Evolutionary conservation across 371 early-diverging fungal species (phyloP).

Genomic region (Actinomortierella ambigua): DNA sequence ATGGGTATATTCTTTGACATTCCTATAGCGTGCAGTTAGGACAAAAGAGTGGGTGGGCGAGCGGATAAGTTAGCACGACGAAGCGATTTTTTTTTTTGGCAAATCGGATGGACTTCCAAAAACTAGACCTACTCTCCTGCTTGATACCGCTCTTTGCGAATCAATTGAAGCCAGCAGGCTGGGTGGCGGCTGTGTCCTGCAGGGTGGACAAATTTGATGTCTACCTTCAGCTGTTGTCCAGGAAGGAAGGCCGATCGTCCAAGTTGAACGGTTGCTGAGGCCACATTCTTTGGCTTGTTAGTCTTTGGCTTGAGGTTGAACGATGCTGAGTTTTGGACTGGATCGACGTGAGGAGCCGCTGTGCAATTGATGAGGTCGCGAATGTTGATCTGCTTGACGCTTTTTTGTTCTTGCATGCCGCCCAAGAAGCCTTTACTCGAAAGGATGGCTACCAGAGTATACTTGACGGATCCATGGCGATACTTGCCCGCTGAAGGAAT

Average conservation of each 20-base stretch:
- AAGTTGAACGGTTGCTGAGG: constrained; percentile 16
- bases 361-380: constrained; percentile 26
- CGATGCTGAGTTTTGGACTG: constrained; percentile 11
- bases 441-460: constrained; percentile 19
- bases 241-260: constrained; percentile 17
- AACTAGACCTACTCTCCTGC: constrained; percentile 27
- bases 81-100: no score
- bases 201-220: constrained; percentile 16
- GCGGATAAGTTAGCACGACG: neutral
- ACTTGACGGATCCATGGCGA: constrained; percentile 35
- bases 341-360: constrained; percentile 9
- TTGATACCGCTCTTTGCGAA: constrained; percentile 25
- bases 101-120: neutral
- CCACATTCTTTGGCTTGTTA: constrained; percentile 11
- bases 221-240: constrained; percentile 9
- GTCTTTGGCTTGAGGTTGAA: constrained; percentile 19
- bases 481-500: constrained; percentile 40
- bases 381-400: constrained; percentile 10
- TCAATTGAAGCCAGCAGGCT: constrained; percentile 37
- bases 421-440: constrained; percentile 18
- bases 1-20: constrained; percentile 27
- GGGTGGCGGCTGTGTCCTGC: constrained; percentile 16
- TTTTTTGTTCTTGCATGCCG: constrained; percentile 25
- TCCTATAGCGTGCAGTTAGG: neutral
- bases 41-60: no score